These are phyloP conservation scores for Boletus insuetus DNA, from an alignment of 768 basidiomycete species.

Conservation along the genomic window DNA sequence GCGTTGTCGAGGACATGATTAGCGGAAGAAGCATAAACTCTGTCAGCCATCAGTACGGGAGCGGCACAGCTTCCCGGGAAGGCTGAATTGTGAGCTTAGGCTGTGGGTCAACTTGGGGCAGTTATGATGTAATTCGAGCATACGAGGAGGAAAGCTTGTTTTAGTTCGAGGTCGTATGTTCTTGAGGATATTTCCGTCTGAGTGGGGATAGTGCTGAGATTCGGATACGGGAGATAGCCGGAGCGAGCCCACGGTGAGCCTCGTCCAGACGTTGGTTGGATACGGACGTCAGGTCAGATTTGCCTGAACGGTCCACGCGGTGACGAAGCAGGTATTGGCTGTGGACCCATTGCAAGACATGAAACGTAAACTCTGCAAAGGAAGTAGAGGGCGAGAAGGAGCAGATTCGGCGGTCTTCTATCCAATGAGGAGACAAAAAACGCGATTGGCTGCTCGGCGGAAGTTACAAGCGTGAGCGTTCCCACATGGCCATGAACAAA, in stretches of 20 bases:
- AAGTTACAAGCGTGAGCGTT: no score
- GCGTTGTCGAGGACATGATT: background rate
- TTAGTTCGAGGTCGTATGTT: background rate
- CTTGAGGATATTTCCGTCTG: background rate
- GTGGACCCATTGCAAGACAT: no score
- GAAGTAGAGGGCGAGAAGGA: background rate
- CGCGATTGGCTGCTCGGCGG: background rate
- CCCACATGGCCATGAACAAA: no score
- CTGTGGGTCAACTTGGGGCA: background rate
- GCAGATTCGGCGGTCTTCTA: background rate
- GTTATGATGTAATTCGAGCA: background rate
- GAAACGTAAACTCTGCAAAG: no score
- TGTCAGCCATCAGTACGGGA: background rate
- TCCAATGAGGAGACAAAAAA: background rate
- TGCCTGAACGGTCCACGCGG: background rate
- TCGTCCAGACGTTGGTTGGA: background rate
- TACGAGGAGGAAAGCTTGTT: background rate
- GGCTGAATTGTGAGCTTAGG: background rate
- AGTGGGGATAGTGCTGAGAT: slow-evolving; percentile 3
- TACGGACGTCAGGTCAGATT: background rate
- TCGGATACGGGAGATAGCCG: background rate
- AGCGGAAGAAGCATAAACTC: background rate
- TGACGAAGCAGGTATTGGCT: no score
- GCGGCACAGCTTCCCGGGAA: background rate
- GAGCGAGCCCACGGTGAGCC: background rate